Percentiles rank a stretch among this genome's conserved stretches.
phyloP scores from a whole-genome alignment of 1,284 basidiomycete genomes.

The Coniophora puteana region DNA sequence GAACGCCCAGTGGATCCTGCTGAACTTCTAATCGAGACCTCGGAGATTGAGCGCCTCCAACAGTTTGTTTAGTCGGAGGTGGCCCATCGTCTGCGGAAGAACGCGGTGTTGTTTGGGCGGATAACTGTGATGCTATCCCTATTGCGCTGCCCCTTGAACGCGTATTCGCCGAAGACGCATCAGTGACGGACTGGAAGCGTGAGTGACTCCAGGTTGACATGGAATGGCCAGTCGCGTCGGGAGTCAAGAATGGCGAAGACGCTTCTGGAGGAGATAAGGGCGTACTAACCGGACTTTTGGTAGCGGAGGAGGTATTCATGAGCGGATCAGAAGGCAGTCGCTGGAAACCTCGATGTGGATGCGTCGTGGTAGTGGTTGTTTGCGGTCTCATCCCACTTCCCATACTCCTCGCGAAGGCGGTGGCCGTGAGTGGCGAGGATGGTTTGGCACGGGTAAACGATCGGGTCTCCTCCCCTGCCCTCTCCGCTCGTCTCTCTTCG shows the following conservation, averaged over 20 bases:
- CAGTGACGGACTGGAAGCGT: slow-evolving; percentile 45
- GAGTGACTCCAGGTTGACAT: slow-evolving; percentile 51
- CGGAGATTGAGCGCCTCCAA: slow-evolving; percentile 31
- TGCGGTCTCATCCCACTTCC: slow-evolving; percentile 4
- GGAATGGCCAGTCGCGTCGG: slow-evolving; percentile 17
- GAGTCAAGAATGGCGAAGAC: slow-evolving; percentile 15
- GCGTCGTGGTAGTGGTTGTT: slow-evolving; percentile 5
- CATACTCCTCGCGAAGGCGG: neutral
- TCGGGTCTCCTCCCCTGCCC: slow-evolving; percentile 9
- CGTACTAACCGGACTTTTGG: no score
- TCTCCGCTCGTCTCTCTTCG: slow-evolving; percentile 37
- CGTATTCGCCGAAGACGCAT: slow-evolving; percentile 24
- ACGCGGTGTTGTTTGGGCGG: slow-evolving; percentile 26
- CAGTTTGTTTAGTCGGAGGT: slow-evolving; percentile 12
- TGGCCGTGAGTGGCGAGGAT: neutral
- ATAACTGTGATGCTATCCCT: slow-evolving; percentile 25
- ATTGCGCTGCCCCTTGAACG: slow-evolving; percentile 13
- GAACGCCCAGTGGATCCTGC: slow-evolving; percentile 64
- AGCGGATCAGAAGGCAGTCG: slow-evolving; percentile 12
- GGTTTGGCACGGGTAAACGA: slow-evolving; percentile 4
- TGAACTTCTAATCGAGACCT: slow-evolving; percentile 28
- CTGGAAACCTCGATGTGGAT: slow-evolving; percentile 12
- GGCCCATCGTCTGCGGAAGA: slow-evolving; percentile 8
- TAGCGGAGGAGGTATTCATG: slow-evolving; percentile 12
- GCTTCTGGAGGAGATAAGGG: no score